Base-by-base conservation (phyloP, 768 basidiomycete species). In the Mycena maculata region DNA sequence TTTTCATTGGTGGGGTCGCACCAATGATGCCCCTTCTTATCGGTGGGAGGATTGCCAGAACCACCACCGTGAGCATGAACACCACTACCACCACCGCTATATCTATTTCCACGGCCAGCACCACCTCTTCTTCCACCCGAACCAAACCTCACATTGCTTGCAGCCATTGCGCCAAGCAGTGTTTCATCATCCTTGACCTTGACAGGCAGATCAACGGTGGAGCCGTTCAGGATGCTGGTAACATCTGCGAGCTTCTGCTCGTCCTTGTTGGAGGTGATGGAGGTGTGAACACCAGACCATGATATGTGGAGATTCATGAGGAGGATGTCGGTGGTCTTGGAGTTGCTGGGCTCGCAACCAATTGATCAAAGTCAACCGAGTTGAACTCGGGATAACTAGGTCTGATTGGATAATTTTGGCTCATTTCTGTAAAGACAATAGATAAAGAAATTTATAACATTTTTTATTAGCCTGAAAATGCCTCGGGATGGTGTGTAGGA, bases 231-330 rank as follows among this genome's bases (percentile, higher is more conserved):
- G 23, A 47, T 59, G n/a, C n/a, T n/a, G n/a, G n/a, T n/a, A n/a
- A n/a, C n/a, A n/a, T n/a, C n/a, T n/a, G n/a, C n/a, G 23, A 18
- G 10, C 23, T 45, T 47, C 16, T 45, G 41, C 28, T 41, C 56
- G n/a, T n/a, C n/a, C n/a, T n/a, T n/a, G n/a, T n/a, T n/a, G n/a
- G n/a, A n/a, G n/a, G n/a, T n/a, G n/a, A 42, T 59, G 41, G 20
- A 45, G 44, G 23, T 59, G 25, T 31, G 52, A 49, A 4, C 56
- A 36, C 36, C 65, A 65, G 41, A 52, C 50, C 42, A 65, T 6
- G 63, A 66, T 20, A 41, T 30, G 45, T 68, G 65, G 20, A 65
- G 67, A 25, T 57, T 54, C 23, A 68, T 64, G 63, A 68, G 67
- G 38, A 68, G 53, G 23, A 68, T 54, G 30, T 64, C 67, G 33